Evolutionary conservation across 2,329 filamentous ascomycete species (phyloP).

Genomic region (Exophiala calicioides): DNA sequence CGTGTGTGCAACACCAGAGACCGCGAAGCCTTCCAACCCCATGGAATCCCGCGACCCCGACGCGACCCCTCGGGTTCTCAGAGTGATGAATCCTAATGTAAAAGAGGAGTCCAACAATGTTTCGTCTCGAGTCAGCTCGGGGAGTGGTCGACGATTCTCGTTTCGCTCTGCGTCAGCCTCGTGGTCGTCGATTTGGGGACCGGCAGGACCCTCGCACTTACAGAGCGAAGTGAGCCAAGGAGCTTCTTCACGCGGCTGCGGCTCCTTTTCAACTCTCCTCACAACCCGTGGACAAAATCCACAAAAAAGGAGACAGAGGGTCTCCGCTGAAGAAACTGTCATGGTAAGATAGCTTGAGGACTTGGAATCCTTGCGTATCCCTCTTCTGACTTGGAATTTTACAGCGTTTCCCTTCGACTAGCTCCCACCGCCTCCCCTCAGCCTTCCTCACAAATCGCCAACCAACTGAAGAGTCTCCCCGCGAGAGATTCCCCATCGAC

Average conservation of each 20-base stretch:
- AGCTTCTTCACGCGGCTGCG: conserved; percentile 8
- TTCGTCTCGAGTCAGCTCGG: conserved; percentile 4
- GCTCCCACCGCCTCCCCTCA: no score
- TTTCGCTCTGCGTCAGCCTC: conserved; percentile 19
- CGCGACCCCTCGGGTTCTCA: conserved; percentile 17
- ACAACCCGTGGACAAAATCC: conserved; percentile 1
- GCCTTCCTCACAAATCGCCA: conserved; percentile 1
- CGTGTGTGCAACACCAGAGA: not conserved
- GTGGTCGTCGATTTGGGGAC: conserved; percentile 19
- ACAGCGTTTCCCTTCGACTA: no score
- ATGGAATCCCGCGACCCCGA: conserved; percentile 14
- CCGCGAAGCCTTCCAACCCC: not conserved
- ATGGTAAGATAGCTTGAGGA: conserved; percentile 2
- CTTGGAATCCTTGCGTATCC: no score
- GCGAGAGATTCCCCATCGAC: not conserved
- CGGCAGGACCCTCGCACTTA: conserved; percentile 10
- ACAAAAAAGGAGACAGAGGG: not conserved
- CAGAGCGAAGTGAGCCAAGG: conserved; percentile 12
- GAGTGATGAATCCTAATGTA: conserved; percentile 8
- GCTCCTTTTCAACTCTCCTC: conserved; percentile 8
- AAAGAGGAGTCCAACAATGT: conserved; percentile 6
- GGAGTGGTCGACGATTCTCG: conserved; percentile 9
- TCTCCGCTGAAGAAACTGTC: no score
- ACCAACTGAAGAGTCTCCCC: conserved; percentile 1
- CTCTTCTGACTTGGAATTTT: no score